A percentile compares a stretch with the other conserved stretches of the same genome.
Evolutionary conservation across 768 basidiomycete species (phyloP).

Genomic region (Agaricus subrufescens): DNA sequence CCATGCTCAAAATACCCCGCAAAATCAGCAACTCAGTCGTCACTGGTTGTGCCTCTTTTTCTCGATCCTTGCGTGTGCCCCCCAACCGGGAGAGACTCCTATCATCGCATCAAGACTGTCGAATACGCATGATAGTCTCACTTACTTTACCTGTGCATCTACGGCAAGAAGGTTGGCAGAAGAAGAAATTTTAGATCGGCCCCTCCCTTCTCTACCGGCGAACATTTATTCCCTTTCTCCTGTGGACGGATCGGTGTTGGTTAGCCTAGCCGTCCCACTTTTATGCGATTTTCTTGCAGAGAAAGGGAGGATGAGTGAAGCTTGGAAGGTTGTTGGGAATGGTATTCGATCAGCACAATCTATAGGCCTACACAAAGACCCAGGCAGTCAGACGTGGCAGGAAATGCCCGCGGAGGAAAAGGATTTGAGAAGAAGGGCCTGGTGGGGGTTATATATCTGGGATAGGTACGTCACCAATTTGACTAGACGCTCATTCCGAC

Average conservation of each 20-base stretch:
- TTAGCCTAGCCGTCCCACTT: conserved; percentile 41
- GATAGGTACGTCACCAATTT: conserved; percentile 31
- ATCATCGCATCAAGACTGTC: conserved; percentile 9
- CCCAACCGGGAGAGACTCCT: conserved; percentile 19
- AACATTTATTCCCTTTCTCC: conserved; percentile 22
- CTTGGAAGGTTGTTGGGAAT: conserved; percentile 41
- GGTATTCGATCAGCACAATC: conserved; percentile 35
- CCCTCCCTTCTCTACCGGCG: conserved; percentile 26
- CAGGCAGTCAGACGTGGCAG: conserved; percentile 35
- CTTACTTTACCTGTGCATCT: conserved; percentile 39
- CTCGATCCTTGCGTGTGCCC: conserved; percentile 40
- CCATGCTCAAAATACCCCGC: conserved; percentile 25
- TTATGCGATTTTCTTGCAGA: conserved; percentile 42
- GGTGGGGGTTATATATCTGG: conserved; percentile 39
- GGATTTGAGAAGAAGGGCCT: conserved; percentile 33
- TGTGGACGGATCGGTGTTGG: conserved; percentile 41
- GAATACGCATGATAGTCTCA: conserved; percentile 15
- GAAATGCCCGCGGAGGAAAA: conserved; percentile 40
- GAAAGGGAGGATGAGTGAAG: conserved; percentile 43
- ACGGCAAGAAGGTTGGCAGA: conserved; percentile 42
- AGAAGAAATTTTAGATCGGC: conserved; percentile 34
- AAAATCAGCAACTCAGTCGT: conserved; percentile 36
- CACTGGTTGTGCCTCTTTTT: conserved; percentile 51
- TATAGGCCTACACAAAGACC: conserved; percentile 41
- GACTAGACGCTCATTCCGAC: conserved; percentile 1